Evolutionary conservation across 2,329 filamentous ascomycete genomes (phyloP).

Genomic region (Paecilomyces sp.): DNA sequence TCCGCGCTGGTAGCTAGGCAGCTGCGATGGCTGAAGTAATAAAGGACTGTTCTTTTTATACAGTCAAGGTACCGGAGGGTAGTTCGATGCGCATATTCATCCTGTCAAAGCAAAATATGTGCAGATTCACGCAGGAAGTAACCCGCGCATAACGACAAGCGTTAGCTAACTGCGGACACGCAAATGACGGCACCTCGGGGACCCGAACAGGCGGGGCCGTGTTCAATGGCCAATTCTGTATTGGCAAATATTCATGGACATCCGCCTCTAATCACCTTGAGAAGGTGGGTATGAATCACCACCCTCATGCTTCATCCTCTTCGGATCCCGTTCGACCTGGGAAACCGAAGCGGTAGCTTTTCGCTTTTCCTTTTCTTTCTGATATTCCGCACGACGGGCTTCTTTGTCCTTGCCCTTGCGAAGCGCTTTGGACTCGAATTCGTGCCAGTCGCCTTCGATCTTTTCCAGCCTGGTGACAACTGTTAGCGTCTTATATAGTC

Average conservation of each 20-base stretch:
- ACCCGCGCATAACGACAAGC: background rate
- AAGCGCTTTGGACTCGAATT: conserved; percentile 93
- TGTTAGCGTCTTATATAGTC: conserved; percentile 15
- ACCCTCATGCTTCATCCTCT: conserved; percentile 27
- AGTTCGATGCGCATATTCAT: background rate
- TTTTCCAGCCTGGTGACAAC: conserved; percentile 55
- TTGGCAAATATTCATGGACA: background rate
- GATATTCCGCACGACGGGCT: conserved; percentile 39
- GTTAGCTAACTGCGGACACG: background rate
- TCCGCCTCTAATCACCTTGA: conserved; percentile 5
- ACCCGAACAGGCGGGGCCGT: background rate
- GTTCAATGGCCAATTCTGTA: background rate
- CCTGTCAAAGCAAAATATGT: background rate
- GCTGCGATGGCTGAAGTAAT: background rate
- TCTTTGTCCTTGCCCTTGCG: conserved; percentile 74
- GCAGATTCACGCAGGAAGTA: background rate
- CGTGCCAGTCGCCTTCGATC: conserved; percentile 93
- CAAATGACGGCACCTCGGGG: background rate
- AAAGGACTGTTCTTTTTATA: background rate
- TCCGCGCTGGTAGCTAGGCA: background rate
- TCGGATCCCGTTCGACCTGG: conserved; percentile 31
- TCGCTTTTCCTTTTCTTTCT: conserved; percentile 44
- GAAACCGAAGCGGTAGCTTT: conserved; percentile 31
- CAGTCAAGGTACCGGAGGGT: background rate
- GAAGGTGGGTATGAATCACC: conserved; percentile 9